Percentiles rank a stretch among this genome's conserved stretches.
These are phyloP conservation scores for Chenopodium album DNA, from an alignment of 148 eudicot species.

Conservation along the genomic window DNA sequence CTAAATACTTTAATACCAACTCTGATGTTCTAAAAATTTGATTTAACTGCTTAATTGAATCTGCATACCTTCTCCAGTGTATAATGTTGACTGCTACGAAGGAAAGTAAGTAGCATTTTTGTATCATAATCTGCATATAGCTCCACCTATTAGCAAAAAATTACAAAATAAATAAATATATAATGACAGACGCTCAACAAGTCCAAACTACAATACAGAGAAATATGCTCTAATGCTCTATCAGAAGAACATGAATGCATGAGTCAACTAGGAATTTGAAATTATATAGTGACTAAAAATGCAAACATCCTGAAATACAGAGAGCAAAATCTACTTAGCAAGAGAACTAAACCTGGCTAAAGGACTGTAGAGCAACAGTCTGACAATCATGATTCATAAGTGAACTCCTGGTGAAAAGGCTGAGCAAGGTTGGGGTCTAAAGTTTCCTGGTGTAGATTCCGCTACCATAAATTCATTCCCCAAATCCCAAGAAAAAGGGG, in stretches of 20 bases:
- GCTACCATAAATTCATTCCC: neutral
- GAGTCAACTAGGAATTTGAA: neutral
- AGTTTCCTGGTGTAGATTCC: neutral
- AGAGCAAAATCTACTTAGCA: neutral
- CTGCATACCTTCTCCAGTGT: conserved; percentile 82
- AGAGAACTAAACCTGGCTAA: neutral
- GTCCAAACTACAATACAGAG: neutral
- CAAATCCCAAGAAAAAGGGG: neutral
- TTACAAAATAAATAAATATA: conserved; percentile 5
- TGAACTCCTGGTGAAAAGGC: neutral
- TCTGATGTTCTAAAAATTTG: conserved; percentile 1
- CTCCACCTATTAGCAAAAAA: conserved; percentile 68
- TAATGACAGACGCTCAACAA: conserved; percentile 13
- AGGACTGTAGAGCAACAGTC: neutral
- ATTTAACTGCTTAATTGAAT: neutral
- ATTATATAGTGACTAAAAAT: neutral
- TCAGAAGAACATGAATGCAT: neutral
- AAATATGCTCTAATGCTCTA: neutral
- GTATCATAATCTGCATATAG: conserved; percentile 89
- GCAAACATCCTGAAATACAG: neutral
- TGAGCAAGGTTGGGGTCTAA: neutral
- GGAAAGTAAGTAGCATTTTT: conserved; percentile 87
- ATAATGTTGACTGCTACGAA: conserved; percentile 95
- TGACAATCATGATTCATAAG: neutral
- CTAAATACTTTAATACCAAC: conserved; percentile 11